Evolutionary conservation across 1,284 basidiomycete species (phyloP).

Genomic region (Apiotrichum sp.): DNA sequence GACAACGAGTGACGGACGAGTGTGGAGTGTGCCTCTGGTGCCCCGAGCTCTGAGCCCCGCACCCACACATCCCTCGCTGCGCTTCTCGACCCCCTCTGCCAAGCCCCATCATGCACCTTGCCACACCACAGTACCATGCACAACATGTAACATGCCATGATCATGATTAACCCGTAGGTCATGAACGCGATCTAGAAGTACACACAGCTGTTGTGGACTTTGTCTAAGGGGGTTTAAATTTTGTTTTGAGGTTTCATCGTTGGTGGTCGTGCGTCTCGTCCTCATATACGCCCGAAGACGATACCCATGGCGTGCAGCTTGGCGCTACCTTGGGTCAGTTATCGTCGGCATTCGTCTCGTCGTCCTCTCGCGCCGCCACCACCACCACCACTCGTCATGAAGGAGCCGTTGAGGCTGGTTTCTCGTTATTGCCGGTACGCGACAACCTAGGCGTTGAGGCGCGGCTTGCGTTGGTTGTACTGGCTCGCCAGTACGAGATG

Average conservation of each 20-base stretch:
- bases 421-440: neutral
- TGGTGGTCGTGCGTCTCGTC: too few species aligned
- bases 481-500: neutral
- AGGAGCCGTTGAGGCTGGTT: neutral
- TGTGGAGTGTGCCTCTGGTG: too few species aligned
- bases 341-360: too few species aligned
- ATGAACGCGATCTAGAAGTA: slow-evolving; percentile 11
- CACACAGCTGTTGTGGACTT: slow-evolving; percentile 13
- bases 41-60: too few species aligned
- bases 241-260: too few species aligned
- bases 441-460: slow-evolving; percentile 1
- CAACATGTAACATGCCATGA: slow-evolving; percentile 8
- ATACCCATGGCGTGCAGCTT: too few species aligned
- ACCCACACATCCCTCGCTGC: too few species aligned
- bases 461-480: neutral
- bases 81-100: too few species aligned
- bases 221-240: neutral
- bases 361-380: neutral
- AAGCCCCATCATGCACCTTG: too few species aligned
- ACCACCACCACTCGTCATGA: neutral
- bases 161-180: neutral
- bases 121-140: neutral
- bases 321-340: too few species aligned
- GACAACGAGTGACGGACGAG: too few species aligned
- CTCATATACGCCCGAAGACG: too few species aligned